Evolutionary conservation across 257 asterid species (phyloP).

Genomic region (Solanum sejunctum): DNA sequence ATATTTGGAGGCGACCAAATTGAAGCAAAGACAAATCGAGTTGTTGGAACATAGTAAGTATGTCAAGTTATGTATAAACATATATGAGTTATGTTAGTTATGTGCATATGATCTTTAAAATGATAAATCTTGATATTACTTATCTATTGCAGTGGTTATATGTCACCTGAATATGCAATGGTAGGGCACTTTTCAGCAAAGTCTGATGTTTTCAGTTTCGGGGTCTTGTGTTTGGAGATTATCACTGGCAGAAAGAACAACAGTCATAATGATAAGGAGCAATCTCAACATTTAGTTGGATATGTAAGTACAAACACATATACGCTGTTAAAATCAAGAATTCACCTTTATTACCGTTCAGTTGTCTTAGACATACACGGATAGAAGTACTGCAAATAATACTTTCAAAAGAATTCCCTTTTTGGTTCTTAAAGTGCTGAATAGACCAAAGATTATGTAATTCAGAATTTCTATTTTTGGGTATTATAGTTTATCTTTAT

Average conservation of each 20-base stretch:
- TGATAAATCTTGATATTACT: not conserved
- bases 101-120: not conserved
- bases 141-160: slow-evolving; percentile 21
- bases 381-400: not conserved
- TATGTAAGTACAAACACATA: slow-evolving; percentile 9
- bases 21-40: slow-evolving; percentile 20
- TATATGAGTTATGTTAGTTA: not conserved
- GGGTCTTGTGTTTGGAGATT: slow-evolving; percentile 19
- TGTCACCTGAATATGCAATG: slow-evolving; percentile 37
- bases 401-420: not conserved
- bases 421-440: not conserved
- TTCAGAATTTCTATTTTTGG: not conserved
- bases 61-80: not conserved
- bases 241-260: slow-evolving; percentile 15
- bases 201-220: slow-evolving; percentile 20
- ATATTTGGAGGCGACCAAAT: slow-evolving; percentile 14
- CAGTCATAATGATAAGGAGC: not conserved
- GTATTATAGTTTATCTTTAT: not conserved
- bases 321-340: not conserved
- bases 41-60: slow-evolving; percentile 25
- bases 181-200: slow-evolving; percentile 21
- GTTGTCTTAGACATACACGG: not conserved
- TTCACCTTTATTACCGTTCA: not conserved
- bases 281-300: slow-evolving; percentile 7
- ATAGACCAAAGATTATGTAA: not conserved